A percentile compares a stretch with the other conserved stretches of the same genome.
Evolutionary conservation across 805 yeast species (phyloP).

Genomic region (Kazachstania africana): DNA sequence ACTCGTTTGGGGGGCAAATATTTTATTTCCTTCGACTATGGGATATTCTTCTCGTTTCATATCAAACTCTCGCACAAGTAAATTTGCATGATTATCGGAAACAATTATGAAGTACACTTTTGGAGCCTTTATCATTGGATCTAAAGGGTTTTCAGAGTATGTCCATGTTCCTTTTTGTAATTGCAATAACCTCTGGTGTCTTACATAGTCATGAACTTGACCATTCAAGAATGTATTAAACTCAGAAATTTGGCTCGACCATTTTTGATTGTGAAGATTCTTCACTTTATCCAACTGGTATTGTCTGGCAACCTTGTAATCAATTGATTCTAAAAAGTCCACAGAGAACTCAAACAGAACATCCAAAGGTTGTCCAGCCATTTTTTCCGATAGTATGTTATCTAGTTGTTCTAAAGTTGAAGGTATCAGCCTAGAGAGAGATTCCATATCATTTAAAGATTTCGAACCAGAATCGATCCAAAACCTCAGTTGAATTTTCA

Average conservation of each 20-base stretch:
- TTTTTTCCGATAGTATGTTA: neutral
- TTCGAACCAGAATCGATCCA: slow-evolving; percentile 48
- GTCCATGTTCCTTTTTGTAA: slow-evolving; percentile 77
- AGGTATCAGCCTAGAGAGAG: slow-evolving; percentile 37
- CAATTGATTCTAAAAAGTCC: slow-evolving; percentile 30
- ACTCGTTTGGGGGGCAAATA: slow-evolving; percentile 2
- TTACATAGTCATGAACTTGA: slow-evolving; percentile 60
- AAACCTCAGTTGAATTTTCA: slow-evolving; percentile 44
- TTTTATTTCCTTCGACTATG: slow-evolving; percentile 45
- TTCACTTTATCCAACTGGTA: slow-evolving; percentile 39
- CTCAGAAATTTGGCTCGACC: slow-evolving; percentile 35
- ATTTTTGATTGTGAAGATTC: slow-evolving; percentile 26
- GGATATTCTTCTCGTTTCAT: slow-evolving; percentile 39
- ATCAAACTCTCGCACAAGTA: slow-evolving; percentile 49
- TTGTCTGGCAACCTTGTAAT: slow-evolving; percentile 41
- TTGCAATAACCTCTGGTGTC: slow-evolving; percentile 62
- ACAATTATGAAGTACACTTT: slow-evolving; percentile 46
- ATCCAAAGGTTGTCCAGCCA: slow-evolving; percentile 6
- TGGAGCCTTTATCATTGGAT: slow-evolving; percentile 16
- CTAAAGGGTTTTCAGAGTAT: slow-evolving; percentile 44
- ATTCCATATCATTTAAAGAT: slow-evolving; percentile 42
- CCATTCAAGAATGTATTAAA: slow-evolving; percentile 39
- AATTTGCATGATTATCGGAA: slow-evolving; percentile 52
- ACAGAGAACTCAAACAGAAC: slow-evolving; percentile 33
- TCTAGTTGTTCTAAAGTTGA: slow-evolving; percentile 25